A percentile compares a stretch with the other conserved stretches of the same genome.
Conservation (phyloP, 129 eudicot species). For the Flaveria sonorensis region DNA sequence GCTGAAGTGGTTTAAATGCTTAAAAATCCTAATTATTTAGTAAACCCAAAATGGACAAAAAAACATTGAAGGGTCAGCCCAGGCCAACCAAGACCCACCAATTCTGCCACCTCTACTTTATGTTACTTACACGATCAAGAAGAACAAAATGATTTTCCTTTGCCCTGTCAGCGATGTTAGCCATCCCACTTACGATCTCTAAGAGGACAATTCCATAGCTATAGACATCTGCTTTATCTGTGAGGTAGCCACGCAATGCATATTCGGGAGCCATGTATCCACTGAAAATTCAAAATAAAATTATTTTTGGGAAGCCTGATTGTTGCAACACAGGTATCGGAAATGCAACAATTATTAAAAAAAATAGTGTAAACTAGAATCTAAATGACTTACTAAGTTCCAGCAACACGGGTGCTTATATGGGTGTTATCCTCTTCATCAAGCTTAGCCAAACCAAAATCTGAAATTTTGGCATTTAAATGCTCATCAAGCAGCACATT, state of each 20-base stretch:
- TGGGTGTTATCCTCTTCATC: slow-evolving; percentile 77
- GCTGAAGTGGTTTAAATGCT: neutral
- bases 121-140: slow-evolving; percentile 65
- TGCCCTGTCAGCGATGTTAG: slow-evolving; percentile 46
- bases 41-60: neutral
- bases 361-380: neutral
- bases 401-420: slow-evolving; percentile 77
- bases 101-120: slow-evolving; percentile 7
- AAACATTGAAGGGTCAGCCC: neutral
- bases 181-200: slow-evolving; percentile 62
- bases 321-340: neutral
- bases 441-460: slow-evolving; percentile 78
- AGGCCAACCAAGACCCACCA: neutral
- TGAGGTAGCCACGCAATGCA: slow-evolving; percentile 69
- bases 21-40: neutral
- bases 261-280: slow-evolving; percentile 91
- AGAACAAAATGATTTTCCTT: slow-evolving; percentile 46
- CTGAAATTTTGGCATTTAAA: slow-evolving; percentile 68
- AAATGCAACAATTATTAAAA: neutral
- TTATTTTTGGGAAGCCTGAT: neutral
- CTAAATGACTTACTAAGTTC: slow-evolving; percentile 62
- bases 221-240: slow-evolving; percentile 77
- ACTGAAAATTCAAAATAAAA: slow-evolving; percentile 31
- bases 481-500: slow-evolving; percentile 72
- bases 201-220: slow-evolving; percentile 64